Conservation (phyloP, 2,329 filamentous ascomycete genomes). For the Monilinia polystroma region DNA sequence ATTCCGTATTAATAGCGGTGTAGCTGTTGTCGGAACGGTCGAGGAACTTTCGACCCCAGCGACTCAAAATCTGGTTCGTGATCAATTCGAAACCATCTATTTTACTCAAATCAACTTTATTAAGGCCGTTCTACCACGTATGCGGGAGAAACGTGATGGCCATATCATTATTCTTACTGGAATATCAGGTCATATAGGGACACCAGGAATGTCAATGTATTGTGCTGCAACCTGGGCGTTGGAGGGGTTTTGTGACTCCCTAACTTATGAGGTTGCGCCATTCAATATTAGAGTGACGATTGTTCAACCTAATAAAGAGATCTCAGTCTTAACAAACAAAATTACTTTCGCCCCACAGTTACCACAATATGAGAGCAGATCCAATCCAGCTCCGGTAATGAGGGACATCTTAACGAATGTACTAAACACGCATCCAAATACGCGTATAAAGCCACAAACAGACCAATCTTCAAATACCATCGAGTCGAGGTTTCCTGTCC, state of each 20-base stretch:
- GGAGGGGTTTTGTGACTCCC: slow-evolving; percentile 91
- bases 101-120: slow-evolving; percentile 97
- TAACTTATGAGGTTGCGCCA: slow-evolving; percentile 93
- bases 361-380: slow-evolving; percentile 63
- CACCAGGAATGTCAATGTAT: slow-evolving; percentile 86
- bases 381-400: slow-evolving; percentile 75
- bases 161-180: slow-evolving; percentile 90
- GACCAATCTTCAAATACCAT: slow-evolving; percentile 41
- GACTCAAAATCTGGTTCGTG: slow-evolving; percentile 75
- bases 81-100: slow-evolving; percentile 93
- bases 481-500: slow-evolving; percentile 69
- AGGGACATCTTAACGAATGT: slow-evolving; percentile 80
- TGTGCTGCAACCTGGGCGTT: slow-evolving; percentile 92
- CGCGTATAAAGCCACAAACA: slow-evolving; percentile 43
- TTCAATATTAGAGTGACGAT: slow-evolving; percentile 97
- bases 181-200: slow-evolving; percentile 88
- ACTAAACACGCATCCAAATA: slow-evolving; percentile 71
- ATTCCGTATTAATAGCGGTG: not conserved
- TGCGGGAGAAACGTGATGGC: slow-evolving; percentile 77
- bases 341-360: slow-evolving; percentile 82
- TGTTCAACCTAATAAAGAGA: slow-evolving; percentile 92
- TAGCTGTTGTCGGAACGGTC: slow-evolving; percentile 83
- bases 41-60: slow-evolving; percentile 79
- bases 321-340: slow-evolving; percentile 80
- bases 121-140: slow-evolving; percentile 77